These are phyloP conservation scores for Pseudoneurospora amorphoporcata DNA, from an alignment of 495 filamentous ascomycete genomes.

Conservation along the genomic window DNA sequence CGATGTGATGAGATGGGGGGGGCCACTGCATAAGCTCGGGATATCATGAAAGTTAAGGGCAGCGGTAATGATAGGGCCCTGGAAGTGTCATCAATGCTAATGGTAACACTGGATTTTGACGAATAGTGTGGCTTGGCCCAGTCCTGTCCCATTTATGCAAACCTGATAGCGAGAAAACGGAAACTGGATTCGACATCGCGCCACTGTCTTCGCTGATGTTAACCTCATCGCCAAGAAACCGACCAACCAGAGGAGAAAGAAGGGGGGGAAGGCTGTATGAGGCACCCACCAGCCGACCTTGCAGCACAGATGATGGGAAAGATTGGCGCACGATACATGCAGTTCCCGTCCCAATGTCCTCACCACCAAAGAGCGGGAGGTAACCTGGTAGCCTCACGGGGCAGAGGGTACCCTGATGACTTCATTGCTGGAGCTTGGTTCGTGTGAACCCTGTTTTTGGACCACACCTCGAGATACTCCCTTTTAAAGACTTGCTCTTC, in stretches of 20 bases:
- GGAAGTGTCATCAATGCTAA: neutral
- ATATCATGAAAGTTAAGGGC: neutral
- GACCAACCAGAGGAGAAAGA: neutral
- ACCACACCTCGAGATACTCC: neutral
- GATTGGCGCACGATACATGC: neutral
- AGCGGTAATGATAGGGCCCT: neutral
- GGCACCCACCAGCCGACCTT: neutral
- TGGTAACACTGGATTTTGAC: neutral
- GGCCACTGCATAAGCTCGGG: neutral
- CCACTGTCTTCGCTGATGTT: neutral
- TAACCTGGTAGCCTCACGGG: neutral
- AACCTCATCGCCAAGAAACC: neutral
- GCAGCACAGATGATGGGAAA: neutral
- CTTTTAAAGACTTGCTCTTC: slow-evolving; percentile 7
- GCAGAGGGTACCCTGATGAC: slow-evolving; percentile 7
- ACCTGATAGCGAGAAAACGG: neutral
- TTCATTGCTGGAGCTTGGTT: slow-evolving; percentile 10
- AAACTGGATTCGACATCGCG: neutral
- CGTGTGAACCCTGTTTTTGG: slow-evolving; percentile 12
- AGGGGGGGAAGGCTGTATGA: neutral
- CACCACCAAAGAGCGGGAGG: neutral
- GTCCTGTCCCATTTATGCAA: neutral
- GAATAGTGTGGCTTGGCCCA: neutral
- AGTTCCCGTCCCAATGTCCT: neutral
- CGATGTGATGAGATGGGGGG: neutral